phyloP scores from a whole-genome alignment of 31 red algal genomes.

The Porphyra umbilicalis region DNA sequence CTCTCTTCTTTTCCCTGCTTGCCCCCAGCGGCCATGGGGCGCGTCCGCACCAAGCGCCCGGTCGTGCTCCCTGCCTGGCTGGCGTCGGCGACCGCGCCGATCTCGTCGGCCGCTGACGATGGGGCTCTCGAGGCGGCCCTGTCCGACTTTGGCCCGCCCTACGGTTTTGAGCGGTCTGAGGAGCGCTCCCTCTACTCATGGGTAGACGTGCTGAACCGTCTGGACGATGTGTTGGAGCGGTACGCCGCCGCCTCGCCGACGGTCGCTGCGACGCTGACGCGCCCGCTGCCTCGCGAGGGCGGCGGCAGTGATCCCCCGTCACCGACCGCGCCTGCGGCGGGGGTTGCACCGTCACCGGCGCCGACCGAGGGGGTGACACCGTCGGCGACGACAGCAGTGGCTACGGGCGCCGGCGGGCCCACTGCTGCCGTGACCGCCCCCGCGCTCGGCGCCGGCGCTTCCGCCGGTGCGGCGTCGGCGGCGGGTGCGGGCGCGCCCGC shows the following conservation, averaged over 20 bases:
- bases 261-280: background rate
- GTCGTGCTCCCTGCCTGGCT: slow-evolving; percentile 9
- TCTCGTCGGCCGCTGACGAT: slow-evolving; percentile 20
- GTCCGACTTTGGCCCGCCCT: slow-evolving; percentile 31
- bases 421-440: background rate
- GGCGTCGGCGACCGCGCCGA: slow-evolving; percentile 21
- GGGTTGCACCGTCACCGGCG: background rate
- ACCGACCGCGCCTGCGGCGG: too few species aligned
- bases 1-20: background rate
- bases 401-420: background rate
- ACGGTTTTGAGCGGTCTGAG: slow-evolving; percentile 63
- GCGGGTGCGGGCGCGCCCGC: too few species aligned
- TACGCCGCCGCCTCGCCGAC: slow-evolving; percentile 14
- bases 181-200: slow-evolving; percentile 63
- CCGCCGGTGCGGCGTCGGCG: background rate
- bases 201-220: slow-evolving; percentile 60
- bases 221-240: slow-evolving; percentile 52
- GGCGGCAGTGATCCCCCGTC: background rate
- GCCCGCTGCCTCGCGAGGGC: background rate
- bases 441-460: background rate
- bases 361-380: background rate
- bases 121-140: slow-evolving; percentile 22
- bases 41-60: background rate
- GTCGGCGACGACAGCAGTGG: background rate
- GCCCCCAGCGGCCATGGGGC: background rate